phyloP scores from a whole-genome alignment of 768 basidiomycete species.

The Strobilomyces dryophilus region DNA sequence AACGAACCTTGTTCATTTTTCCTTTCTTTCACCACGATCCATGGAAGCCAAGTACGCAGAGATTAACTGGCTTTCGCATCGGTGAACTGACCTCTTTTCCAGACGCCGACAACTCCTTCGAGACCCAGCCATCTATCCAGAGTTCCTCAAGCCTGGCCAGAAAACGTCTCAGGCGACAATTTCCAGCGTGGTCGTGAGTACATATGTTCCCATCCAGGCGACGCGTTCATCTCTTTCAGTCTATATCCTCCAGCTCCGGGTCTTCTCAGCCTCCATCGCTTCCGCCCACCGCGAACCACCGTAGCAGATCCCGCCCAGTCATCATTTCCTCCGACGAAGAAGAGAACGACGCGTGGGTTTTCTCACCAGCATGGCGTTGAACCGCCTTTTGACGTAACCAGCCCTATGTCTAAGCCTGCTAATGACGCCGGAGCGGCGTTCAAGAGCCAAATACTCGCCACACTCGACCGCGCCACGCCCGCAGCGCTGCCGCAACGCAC shows the following conservation, averaged over 20 bases:
- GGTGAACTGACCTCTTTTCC: neutral
- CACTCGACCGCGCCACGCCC: conserved; percentile 23
- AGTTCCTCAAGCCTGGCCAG: conserved; percentile 25
- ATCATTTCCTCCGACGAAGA: conserved; percentile 35
- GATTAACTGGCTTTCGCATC: no score
- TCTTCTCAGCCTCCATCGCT: conserved; percentile 21
- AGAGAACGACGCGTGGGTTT: conserved; percentile 16
- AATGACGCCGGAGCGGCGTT: neutral
- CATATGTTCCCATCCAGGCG: neutral
- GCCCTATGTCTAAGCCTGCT: conserved; percentile 1
- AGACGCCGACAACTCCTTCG: conserved; percentile 27
- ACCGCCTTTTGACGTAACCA: conserved; percentile 6
- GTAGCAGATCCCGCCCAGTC: conserved; percentile 9
- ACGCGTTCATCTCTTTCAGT: conserved; percentile 10
- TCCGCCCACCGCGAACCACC: conserved; percentile 3
- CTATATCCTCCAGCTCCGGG: conserved; percentile 22
- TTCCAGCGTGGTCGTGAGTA: conserved; percentile 22
- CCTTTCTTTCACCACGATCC: conserved; percentile 1
- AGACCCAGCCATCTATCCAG: conserved; percentile 26
- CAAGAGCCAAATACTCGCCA: conserved; percentile 18
- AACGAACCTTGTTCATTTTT: conserved; percentile 1
- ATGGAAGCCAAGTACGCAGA: conserved; percentile 28
- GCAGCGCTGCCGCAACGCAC: conserved; percentile 14
- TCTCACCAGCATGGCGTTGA: neutral
- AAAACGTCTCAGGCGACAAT: conserved; percentile 4